phyloP scores from a whole-genome alignment of 202 grass and related monocot species.

The Miscanthus sacchariflorus region DNA sequence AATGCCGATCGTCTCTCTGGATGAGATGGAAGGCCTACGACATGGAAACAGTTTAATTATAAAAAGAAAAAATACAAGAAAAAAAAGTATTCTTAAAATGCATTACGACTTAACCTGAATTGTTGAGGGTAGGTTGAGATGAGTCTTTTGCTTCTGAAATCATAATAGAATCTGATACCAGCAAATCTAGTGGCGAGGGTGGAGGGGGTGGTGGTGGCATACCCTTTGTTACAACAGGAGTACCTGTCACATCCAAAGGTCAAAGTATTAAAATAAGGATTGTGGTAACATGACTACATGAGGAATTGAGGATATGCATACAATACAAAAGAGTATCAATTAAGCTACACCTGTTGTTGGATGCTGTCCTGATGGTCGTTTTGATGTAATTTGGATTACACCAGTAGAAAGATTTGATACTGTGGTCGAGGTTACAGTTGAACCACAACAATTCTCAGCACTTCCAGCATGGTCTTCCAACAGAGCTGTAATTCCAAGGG shows the following conservation, averaged over 20 bases:
- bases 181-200: slow-evolving; percentile 2
- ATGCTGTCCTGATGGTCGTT: slow-evolving; percentile 38
- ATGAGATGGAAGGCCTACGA: slow-evolving; percentile 44
- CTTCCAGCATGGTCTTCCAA: slow-evolving; percentile 68
- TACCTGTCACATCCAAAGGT: slow-evolving; percentile 31
- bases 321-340: slow-evolving; percentile 23
- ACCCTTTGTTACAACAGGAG: slow-evolving; percentile 39
- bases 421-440: slow-evolving; percentile 40
- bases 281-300: slow-evolving; percentile 12
- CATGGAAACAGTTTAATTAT: slow-evolving; percentile 36
- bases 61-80: slow-evolving; percentile 7
- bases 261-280: slow-evolving; percentile 9
- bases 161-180: slow-evolving; percentile 28
- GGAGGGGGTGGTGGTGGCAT: neutral
- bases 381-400: slow-evolving; percentile 36
- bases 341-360: slow-evolving; percentile 41
- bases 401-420: slow-evolving; percentile 30
- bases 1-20: slow-evolving; percentile 18
- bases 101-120: slow-evolving; percentile 45
- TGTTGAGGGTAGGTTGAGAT: slow-evolving; percentile 26
- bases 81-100: slow-evolving; percentile 26
- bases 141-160: slow-evolving; percentile 32
- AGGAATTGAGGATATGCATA: slow-evolving; percentile 23
- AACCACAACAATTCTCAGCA: slow-evolving; percentile 41
- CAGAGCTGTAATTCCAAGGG: slow-evolving; percentile 81